Base-by-base conservation (phyloP, 2,329 filamentous ascomycete species). In the Hortaea sp. region DNA sequence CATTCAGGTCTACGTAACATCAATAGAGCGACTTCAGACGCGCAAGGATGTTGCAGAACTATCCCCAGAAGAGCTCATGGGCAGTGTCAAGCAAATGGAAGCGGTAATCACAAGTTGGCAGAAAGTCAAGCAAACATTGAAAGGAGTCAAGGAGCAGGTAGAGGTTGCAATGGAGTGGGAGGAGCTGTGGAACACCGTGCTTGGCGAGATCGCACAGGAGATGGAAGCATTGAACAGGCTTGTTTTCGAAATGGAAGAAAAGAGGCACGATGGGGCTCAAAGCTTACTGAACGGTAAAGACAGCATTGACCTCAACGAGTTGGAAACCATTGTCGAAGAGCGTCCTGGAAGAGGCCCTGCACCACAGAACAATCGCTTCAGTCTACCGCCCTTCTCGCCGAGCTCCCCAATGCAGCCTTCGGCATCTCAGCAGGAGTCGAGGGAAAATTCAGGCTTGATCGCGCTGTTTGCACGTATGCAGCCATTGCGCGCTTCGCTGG, bases 161-260 rank as follows among this genome's bases (percentile, higher is more conserved):
- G 92, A 97, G 66, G 81, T 95, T 48, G 92, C 92, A 41, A 94
- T 97, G 88, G 92, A 98, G 62, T 98, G 90, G 90, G 89, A 95
- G 65, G 89, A 97, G 67, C 74, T 98, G 32, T 97, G 92, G 90
- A 88, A 88, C 57, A 87, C 78, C 53, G 90, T 97, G 3, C 73
- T 98, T 2, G 90, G 89, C 39, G 90, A 97, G 63, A 95, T 97
- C 50, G 86, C 89, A 44, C 81, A 83, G 51, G 92, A 98, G 67
- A 82, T 88, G 61, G 85, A 92, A 53, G 82, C 84, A 39, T 73
- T 94, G 11, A 80, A 78, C 58, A 77, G 85, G 35, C 70, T 95
- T 41, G 86, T 97, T 29, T 97, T 97, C 59, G 89, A 97, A 66
- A 95, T 97, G 88, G 92, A 98, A 65, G 92, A 97, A 68, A 84